These are phyloP conservation scores for Termitomyces sp. DNA, from an alignment of 768 basidiomycete species.

Conservation along the genomic window DNA sequence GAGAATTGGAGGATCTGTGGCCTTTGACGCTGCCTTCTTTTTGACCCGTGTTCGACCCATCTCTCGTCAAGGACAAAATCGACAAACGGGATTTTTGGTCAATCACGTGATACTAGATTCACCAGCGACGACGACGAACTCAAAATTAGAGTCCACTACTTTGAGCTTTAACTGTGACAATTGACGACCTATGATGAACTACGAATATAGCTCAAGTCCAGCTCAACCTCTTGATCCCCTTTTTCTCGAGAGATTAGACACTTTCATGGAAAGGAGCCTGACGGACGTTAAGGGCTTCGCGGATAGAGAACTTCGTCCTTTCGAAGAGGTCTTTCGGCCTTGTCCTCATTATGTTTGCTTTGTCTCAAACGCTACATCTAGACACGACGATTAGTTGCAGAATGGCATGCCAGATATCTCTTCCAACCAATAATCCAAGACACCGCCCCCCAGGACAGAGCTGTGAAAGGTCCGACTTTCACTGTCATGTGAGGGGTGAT, in stretches of 20 bases:
- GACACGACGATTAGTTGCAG: conserved; percentile 52
- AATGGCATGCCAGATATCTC: conserved; percentile 58
- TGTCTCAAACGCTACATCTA: conserved; percentile 23
- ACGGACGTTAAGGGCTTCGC: conserved; percentile 57
- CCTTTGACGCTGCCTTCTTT: conserved; percentile 36
- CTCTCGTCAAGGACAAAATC: conserved; percentile 4
- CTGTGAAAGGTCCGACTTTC: conserved; percentile 17
- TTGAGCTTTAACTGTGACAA: background rate
- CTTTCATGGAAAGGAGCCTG: conserved; percentile 55
- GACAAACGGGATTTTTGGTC: conserved; percentile 14
- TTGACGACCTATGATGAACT: conserved; percentile 18
- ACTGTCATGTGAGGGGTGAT: conserved; percentile 5
- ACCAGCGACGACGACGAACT: background rate
- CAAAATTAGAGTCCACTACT: background rate
- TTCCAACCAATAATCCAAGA: conserved; percentile 28
- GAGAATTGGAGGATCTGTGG: conserved; percentile 20
- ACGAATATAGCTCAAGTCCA: conserved; percentile 28
- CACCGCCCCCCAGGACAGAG: conserved; percentile 10
- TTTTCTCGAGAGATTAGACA: conserved; percentile 61
- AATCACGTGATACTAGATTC: conserved; percentile 22
- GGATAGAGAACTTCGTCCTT: conserved; percentile 49
- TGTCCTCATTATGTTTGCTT: conserved; percentile 10
- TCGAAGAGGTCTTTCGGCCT: conserved; percentile 49
- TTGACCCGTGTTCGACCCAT: conserved; percentile 58
- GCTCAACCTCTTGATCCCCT: conserved; percentile 38